Base-by-base conservation (phyloP, 2,329 filamentous ascomycete species). In the Knoxdaviesia capensis region DNA sequence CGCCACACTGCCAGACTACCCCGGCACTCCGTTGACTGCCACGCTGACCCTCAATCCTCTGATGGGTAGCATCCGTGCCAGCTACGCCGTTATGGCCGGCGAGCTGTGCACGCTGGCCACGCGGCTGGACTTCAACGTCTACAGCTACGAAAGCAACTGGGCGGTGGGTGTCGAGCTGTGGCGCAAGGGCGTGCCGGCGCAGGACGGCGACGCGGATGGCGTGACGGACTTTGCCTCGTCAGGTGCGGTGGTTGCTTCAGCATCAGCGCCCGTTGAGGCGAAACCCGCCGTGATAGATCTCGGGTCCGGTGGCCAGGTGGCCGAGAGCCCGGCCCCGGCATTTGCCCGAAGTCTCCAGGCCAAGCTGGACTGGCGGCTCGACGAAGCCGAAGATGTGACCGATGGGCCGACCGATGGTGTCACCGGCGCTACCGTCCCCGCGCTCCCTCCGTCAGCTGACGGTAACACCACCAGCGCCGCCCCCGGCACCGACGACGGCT, bases 61-160 rank as follows among this genome's bases (percentile, higher is more conserved):
- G 40, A 94, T 94, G 74, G 90, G 90, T 11, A 93, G 84, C 54
- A 69, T 98, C 45, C 87, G 81, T 44, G 84, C 86, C 34, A 93
- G 77, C 10, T 98, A 98, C 56, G 83, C 90, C 0, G 83, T 96
- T 39, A 80, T 84, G 53, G 88, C 88, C 2, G 85, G 85, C 3
- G 73, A 73, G 33, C 76, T 85, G 52, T 74, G 93, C 50, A 82
- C 85, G 7, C 70, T 98, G 40, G 90, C 86, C 48, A 92, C 86
- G 28, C 77, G 81, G 40, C 88, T 96, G 61, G 86, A 92, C 54
- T 98, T 98, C 61, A 98, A 98, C 53, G 81, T 94, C 40, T 96
- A 94, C 61, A 94, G 85, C 56, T 98, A 94, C 63, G 90, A 98
- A 63, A 94, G 85, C 54, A 82, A 90, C 45, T 80, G 94, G 66